These are phyloP conservation scores for Eucalyptus brandiana DNA, from an alignment of 345 rosid genomes.

Conservation along the genomic window DNA sequence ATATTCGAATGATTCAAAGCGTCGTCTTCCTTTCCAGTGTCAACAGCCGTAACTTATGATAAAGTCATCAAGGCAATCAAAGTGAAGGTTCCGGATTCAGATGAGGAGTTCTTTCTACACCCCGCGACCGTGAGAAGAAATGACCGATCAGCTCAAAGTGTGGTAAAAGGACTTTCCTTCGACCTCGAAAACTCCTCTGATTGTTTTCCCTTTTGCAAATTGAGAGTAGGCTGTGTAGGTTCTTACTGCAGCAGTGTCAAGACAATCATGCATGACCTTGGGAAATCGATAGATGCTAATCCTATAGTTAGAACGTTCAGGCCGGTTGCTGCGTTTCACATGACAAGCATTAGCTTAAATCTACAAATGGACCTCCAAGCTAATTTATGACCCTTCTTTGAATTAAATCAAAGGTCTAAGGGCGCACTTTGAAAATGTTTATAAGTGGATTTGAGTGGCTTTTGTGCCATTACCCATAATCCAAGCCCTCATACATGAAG, in stretches of 20 bases:
- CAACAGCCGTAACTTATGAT: constrained; percentile 86
- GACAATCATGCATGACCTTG: not conserved
- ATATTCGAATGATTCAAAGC: not conserved
- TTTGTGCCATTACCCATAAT: not conserved
- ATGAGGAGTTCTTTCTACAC: constrained; percentile 81
- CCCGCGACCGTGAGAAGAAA: constrained; percentile 95
- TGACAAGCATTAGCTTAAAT: not conserved
- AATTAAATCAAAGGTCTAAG: not conserved
- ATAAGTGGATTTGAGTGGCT: not conserved
- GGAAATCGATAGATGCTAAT: not conserved
- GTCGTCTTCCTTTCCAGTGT: constrained; percentile 27
- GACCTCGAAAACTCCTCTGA: not conserved
- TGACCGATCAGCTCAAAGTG: constrained; percentile 87
- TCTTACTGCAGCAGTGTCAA: not conserved
- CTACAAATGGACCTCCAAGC: not conserved
- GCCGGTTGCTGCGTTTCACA: not conserved
- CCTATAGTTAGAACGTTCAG: not conserved
- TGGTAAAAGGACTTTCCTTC: constrained; percentile 23
- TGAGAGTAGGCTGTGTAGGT: not conserved
- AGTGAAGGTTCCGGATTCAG: constrained; percentile 89
- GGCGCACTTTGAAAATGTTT: not conserved
- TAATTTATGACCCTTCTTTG: not conserved
- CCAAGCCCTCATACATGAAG: not conserved
- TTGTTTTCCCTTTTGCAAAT: not conserved
- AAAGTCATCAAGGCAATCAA: constrained; percentile 63